These are phyloP conservation scores for Xerophyta viscosa DNA, from an alignment of 106 monocot species.

Conservation along the genomic window DNA sequence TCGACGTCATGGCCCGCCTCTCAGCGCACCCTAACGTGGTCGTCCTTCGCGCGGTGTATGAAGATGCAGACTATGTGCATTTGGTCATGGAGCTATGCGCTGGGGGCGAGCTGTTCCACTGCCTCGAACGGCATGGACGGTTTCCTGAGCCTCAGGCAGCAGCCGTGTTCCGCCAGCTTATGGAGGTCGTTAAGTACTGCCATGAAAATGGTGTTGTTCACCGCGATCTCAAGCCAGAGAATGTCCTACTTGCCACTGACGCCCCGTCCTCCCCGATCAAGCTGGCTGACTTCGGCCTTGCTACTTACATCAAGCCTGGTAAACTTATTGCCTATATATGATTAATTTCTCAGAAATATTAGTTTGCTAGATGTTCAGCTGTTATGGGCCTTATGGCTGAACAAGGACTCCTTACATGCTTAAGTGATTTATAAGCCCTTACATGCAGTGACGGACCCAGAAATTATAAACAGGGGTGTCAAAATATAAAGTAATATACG, in stretches of 20 bases:
- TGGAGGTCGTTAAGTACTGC: conserved; percentile 79
- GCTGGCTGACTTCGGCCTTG: conserved; percentile 88
- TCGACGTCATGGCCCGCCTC: conserved; percentile 81
- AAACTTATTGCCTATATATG: not conserved
- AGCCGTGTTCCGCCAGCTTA: conserved; percentile 50
- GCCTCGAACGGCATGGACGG: conserved; percentile 52
- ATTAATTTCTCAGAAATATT: not conserved
- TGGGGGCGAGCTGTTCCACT: conserved; percentile 86
- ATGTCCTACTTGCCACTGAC: conserved; percentile 65
- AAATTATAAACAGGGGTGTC: too few relatives aligned
- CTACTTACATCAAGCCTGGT: conserved; percentile 84
- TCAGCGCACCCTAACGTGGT: conserved; percentile 88
- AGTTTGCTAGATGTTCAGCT: not conserved
- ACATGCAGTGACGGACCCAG: too few relatives aligned
- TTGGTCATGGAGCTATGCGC: conserved; percentile 92
- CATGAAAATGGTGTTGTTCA: conserved; percentile 84
- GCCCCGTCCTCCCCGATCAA: conserved; percentile 69
- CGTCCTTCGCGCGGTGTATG: conserved; percentile 77
- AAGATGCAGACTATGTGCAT: conserved; percentile 67
- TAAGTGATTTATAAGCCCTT: too few relatives aligned
- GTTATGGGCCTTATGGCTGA: too few relatives aligned
- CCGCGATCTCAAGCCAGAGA: conserved; percentile 91
- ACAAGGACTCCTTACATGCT: too few relatives aligned
- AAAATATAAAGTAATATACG: too few relatives aligned
- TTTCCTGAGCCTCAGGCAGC: conserved; percentile 61